Conservation (phyloP, 2,329 filamentous ascomycete genomes). For the Myriosclerotinia curreyana region DNA sequence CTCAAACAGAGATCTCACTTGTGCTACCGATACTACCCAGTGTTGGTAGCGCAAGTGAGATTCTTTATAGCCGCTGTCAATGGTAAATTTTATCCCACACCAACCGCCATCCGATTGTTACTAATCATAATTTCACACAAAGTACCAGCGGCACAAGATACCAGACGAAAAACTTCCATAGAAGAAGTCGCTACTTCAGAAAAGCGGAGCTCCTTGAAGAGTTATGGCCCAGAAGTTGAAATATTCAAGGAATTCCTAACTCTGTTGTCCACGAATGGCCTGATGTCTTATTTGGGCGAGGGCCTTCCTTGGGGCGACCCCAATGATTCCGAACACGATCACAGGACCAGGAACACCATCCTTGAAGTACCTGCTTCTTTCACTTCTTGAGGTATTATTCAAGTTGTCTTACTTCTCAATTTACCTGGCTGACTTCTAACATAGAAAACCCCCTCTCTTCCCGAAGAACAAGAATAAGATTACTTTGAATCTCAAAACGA, state of each 20-base stretch:
- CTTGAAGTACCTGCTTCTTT: not conserved
- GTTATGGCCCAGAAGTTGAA: not conserved
- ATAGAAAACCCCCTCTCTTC: not conserved
- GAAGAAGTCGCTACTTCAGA: no score
- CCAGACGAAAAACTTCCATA: no score
- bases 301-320: not conserved
- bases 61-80: slow-evolving; percentile 99
- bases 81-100: slow-evolving; percentile 57
- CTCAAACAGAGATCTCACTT: slow-evolving; percentile 68
- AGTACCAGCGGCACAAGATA: not conserved
- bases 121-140: not conserved
- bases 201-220: no score
- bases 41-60: slow-evolving; percentile 56
- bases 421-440: not conserved
- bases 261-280: not conserved
- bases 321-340: not conserved
- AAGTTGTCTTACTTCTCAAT: not conserved
- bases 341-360: not conserved
- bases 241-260: not conserved
- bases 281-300: not conserved
- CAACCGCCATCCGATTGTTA: not conserved
- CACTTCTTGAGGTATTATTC: not conserved
- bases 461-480: not conserved
- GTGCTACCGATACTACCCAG: slow-evolving; percentile 96
- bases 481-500: not conserved